phyloP scores from a whole-genome alignment of 257 asterid genomes.

The Salvia miltiorrhiza region DNA sequence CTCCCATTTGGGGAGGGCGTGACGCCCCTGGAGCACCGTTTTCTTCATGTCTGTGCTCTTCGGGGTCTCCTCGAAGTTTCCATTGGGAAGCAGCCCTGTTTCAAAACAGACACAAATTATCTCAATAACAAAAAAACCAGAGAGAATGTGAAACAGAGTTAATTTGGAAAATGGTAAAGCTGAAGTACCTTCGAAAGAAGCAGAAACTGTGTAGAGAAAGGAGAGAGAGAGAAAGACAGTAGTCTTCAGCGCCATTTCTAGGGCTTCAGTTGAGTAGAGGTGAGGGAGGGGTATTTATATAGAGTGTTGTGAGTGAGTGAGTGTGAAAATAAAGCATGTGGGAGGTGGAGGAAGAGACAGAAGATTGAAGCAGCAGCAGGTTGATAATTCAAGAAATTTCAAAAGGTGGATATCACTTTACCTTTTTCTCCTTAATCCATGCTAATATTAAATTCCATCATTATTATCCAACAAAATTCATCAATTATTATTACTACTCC shows the following conservation, averaged over 20 bases:
- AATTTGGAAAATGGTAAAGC: neutral
- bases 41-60: conserved; percentile 46
- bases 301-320: neutral
- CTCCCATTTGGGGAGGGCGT: conserved; percentile 86
- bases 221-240: conserved; percentile 33
- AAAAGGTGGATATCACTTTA: neutral
- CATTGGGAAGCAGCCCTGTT: conserved; percentile 77
- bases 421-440: conserved; percentile 34
- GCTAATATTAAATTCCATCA: conserved; percentile 11
- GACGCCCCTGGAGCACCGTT: conserved; percentile 52
- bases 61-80: conserved; percentile 78
- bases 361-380: neutral
- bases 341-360: neutral
- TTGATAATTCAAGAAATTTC: neutral
- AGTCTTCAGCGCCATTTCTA: conserved; percentile 38
- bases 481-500: too few relatives aligned
- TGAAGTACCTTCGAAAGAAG: conserved; percentile 62
- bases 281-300: conserved; percentile 21
- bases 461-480: neutral
- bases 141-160: neutral
- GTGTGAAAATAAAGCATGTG: conserved; percentile 15
- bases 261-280: too few relatives aligned
- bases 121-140: neutral
- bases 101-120: neutral
- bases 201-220: conserved; percentile 38